phyloP scores from a whole-genome alignment of 768 basidiomycete genomes.

The Melanogaster broomeanus region DNA sequence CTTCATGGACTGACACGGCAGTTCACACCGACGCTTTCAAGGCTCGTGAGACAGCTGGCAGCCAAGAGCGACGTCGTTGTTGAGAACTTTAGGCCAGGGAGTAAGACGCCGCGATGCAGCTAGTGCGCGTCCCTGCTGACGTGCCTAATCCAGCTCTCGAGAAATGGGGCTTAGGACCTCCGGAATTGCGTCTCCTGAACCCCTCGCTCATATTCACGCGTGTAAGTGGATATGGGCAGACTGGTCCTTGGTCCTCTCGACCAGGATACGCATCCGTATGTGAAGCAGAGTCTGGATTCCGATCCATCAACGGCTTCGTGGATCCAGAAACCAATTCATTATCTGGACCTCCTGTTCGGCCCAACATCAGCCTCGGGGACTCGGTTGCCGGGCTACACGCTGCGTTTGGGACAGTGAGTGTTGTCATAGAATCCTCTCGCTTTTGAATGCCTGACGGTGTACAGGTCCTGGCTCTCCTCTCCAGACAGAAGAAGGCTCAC shows the following conservation, averaged over 20 bases:
- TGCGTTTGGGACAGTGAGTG: slow-evolving; percentile 66
- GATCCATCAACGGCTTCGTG: slow-evolving; percentile 69
- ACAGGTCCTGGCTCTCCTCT: slow-evolving; percentile 63
- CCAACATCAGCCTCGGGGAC: slow-evolving; percentile 73
- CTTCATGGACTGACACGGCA: not conserved
- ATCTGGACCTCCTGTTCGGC: slow-evolving; percentile 64
- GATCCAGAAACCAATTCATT: slow-evolving; percentile 54
- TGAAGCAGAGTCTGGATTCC: slow-evolving; percentile 74
- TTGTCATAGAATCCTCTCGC: not conserved
- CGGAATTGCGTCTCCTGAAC: slow-evolving; percentile 66
- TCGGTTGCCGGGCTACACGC: slow-evolving; percentile 73
- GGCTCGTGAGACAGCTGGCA: slow-evolving; percentile 62
- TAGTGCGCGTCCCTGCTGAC: not conserved
- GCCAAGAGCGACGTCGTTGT: slow-evolving; percentile 64
- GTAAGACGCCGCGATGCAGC: slow-evolving; percentile 37
- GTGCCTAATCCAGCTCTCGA: slow-evolving; percentile 51
- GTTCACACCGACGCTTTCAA: slow-evolving; percentile 24
- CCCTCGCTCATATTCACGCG: slow-evolving; percentile 90
- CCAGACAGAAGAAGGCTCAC: slow-evolving; percentile 38
- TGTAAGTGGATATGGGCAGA: slow-evolving; percentile 76
- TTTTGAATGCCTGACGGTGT: not conserved
- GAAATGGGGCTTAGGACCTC: slow-evolving; percentile 66
- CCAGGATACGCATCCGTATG: slow-evolving; percentile 77
- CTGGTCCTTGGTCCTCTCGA: slow-evolving; percentile 69
- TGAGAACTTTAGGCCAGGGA: slow-evolving; percentile 77